phyloP scores from a whole-genome alignment of 2,329 filamentous ascomycete genomes.

The Diaporthe caulivora region DNA sequence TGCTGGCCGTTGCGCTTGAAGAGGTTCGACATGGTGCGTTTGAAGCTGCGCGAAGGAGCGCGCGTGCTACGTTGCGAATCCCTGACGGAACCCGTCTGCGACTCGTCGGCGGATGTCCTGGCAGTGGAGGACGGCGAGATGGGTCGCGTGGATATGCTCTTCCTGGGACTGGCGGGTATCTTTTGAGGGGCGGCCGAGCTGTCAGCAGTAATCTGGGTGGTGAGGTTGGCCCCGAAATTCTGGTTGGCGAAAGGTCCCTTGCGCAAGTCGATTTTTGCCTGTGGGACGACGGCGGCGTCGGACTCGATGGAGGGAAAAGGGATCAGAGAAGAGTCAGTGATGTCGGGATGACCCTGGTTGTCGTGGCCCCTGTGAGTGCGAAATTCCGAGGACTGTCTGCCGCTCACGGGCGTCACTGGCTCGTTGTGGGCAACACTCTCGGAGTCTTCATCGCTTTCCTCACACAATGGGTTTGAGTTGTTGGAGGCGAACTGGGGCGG shows the following conservation, averaged over 20 bases:
- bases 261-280: slow-evolving; percentile 25
- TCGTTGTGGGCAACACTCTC: slow-evolving; percentile 71
- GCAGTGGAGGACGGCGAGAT: slow-evolving; percentile 34
- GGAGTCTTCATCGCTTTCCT: slow-evolving; percentile 69
- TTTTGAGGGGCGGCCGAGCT: slow-evolving; percentile 14
- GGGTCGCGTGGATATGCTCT: slow-evolving; percentile 18
- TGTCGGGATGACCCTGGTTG: slow-evolving; percentile 43
- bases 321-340: slow-evolving; percentile 46
- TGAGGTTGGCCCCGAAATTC: slow-evolving; percentile 18
- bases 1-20: slow-evolving; percentile 53
- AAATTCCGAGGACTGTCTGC: slow-evolving; percentile 68
- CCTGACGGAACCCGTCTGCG: slow-evolving; percentile 47
- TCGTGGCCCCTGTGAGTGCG: slow-evolving; percentile 57
- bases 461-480: slow-evolving; percentile 64
- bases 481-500: slow-evolving; percentile 64
- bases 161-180: neutral
- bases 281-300: slow-evolving; percentile 27
- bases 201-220: slow-evolving; percentile 17
- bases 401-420: slow-evolving; percentile 72
- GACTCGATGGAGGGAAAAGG: slow-evolving; percentile 36
- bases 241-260: slow-evolving; percentile 31
- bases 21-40: slow-evolving; percentile 61
- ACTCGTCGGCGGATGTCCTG: slow-evolving; percentile 42
- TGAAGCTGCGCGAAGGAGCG: slow-evolving; percentile 58
- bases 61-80: slow-evolving; percentile 57